Evolutionary conservation across 2,329 filamentous ascomycete species (phyloP).

Genomic region (Pseudogymnoascus sp.): DNA sequence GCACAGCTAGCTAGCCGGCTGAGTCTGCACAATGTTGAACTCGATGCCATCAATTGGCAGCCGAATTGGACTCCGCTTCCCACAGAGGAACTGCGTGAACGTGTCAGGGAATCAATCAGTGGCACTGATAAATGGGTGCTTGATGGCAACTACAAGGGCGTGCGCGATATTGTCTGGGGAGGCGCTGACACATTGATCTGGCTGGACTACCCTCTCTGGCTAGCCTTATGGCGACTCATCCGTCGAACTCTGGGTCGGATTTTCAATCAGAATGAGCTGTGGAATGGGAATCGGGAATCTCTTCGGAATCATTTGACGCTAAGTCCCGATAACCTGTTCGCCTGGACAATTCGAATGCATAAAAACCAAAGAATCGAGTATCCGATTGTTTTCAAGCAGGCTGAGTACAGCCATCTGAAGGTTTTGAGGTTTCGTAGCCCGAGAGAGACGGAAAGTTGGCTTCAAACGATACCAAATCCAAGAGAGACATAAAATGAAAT

Average conservation of each 20-base stretch:
- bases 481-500: neutral
- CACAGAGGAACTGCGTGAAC: neutral
- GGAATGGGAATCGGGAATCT: conserved; percentile 10
- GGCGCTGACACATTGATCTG: conserved; percentile 8
- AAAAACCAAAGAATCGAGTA: neutral
- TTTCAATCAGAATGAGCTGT: neutral
- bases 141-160: conserved; percentile 2
- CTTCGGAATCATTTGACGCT: conserved; percentile 3
- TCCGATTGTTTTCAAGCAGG: neutral
- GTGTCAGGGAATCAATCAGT: neutral
- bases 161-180: conserved; percentile 4
- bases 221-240: neutral
- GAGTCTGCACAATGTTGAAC: neutral
- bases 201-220: conserved; percentile 9
- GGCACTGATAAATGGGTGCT: neutral
- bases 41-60: conserved; percentile 2
- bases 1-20: neutral
- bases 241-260: neutral
- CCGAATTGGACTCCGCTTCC: neutral
- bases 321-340: conserved; percentile 7
- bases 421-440: conserved; percentile 9
- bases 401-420: conserved; percentile 8
- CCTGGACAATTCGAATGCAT: conserved; percentile 8
- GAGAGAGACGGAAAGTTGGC: neutral
- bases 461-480: neutral